Evolutionary conservation across 495 filamentous ascomycete species (phyloP).

Genomic region (Umbilicaria muhlenbergii): DNA sequence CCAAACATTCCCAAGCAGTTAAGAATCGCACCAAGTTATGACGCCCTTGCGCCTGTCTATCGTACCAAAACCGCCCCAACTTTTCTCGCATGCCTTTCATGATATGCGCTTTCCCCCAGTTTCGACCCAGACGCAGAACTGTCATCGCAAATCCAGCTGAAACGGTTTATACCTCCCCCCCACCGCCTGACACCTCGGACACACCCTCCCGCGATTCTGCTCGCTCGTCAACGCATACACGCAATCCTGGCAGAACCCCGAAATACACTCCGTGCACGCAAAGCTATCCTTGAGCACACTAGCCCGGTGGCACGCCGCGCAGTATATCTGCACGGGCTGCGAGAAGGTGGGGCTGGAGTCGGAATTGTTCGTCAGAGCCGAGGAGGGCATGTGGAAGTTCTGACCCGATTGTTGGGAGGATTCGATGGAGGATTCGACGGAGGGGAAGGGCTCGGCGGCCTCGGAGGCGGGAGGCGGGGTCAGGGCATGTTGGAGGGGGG

Average conservation of each 20-base stretch:
- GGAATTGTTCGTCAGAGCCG: slow-evolving; percentile 30
- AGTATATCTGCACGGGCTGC: slow-evolving; percentile 68
- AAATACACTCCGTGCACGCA: slow-evolving; percentile 89
- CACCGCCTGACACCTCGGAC: slow-evolving; percentile 32
- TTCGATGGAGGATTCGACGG: slow-evolving; percentile 55
- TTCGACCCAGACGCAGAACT: no score
- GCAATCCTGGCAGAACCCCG: slow-evolving; percentile 73
- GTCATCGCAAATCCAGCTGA: slow-evolving; percentile 35
- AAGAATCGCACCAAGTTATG: no score
- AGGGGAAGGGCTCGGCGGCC: slow-evolving; percentile 63
- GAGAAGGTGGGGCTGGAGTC: slow-evolving; percentile 33
- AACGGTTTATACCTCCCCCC: slow-evolving; percentile 39
- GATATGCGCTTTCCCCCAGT: no score
- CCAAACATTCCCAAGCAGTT: no score
- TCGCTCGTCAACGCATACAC: slow-evolving; percentile 58
- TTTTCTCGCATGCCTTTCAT: no score
- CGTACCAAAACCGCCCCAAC: no score
- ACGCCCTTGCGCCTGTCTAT: no score
- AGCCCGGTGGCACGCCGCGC: slow-evolving; percentile 61
- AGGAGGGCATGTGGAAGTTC: slow-evolving; percentile 49
- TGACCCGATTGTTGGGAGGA: slow-evolving; percentile 32
- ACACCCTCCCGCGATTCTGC: slow-evolving; percentile 30
- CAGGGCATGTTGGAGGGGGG: slow-evolving; percentile 70
- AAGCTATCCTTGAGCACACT: slow-evolving; percentile 66
- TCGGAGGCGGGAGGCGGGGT: slow-evolving; percentile 58